phyloP scores from a whole-genome alignment of 1,284 basidiomycete species.

The Ganoderma boninense region DNA sequence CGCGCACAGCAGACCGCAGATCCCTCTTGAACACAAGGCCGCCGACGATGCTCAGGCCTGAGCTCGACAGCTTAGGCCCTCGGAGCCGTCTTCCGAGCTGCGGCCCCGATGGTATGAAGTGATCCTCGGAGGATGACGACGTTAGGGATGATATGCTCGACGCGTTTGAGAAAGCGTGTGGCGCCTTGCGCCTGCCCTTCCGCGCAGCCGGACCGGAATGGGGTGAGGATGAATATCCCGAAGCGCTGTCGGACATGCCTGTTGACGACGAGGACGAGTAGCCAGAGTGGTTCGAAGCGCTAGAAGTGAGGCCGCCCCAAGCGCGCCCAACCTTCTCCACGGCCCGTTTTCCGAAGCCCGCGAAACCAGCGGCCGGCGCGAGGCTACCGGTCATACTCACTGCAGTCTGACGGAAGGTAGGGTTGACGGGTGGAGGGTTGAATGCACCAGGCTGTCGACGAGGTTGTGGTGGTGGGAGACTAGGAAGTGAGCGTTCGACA shows the following conservation, averaged over 20 bases:
- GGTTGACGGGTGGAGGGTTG: slow-evolving; percentile 36
- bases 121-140: slow-evolving; percentile 57
- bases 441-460: slow-evolving; percentile 38
- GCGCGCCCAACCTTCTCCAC: slow-evolving; percentile 67
- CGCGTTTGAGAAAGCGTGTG: slow-evolving; percentile 63
- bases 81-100: slow-evolving; percentile 63
- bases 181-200: slow-evolving; percentile 58
- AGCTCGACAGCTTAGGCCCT: slow-evolving; percentile 52
- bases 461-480: slow-evolving; percentile 38
- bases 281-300: slow-evolving; percentile 47
- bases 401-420: slow-evolving; percentile 65
- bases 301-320: slow-evolving; percentile 47
- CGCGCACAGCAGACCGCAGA: slow-evolving; percentile 62
- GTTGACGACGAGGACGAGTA: slow-evolving; percentile 47
- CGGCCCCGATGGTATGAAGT: slow-evolving; percentile 54
- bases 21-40: slow-evolving; percentile 74
- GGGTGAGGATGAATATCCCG: slow-evolving; percentile 50
- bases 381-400: slow-evolving; percentile 73
- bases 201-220: slow-evolving; percentile 41
- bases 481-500: slow-evolving; percentile 30
- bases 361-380: slow-evolving; percentile 75
- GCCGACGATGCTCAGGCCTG: slow-evolving; percentile 46
- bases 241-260: slow-evolving; percentile 30
- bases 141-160: slow-evolving; percentile 63
- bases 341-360: slow-evolving; percentile 66